Evolutionary conservation across 1,284 basidiomycete species (phyloP).

Genomic region (Tilletia walkeri): DNA sequence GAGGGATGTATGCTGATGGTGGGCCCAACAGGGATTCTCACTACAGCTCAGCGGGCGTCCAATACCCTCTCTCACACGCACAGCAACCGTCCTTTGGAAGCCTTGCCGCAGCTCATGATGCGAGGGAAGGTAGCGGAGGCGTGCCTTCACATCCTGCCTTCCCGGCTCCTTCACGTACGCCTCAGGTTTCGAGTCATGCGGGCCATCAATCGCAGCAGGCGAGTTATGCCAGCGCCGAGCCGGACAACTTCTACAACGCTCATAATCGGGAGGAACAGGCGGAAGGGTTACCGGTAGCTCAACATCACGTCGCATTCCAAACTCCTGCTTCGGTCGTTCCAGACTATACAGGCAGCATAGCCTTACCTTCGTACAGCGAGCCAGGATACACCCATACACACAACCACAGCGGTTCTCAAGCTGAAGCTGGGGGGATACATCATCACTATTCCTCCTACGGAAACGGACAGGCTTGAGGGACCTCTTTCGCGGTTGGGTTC

Average conservation of each 20-base stretch:
- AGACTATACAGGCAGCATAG: not conserved
- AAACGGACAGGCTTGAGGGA: no score
- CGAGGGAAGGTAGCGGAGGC: not conserved
- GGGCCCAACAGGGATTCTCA: not conserved
- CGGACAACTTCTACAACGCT: not conserved
- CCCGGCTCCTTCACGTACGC: not conserved
- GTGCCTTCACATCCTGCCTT: not conserved
- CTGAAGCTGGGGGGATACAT: no score
- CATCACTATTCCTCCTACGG: no score
- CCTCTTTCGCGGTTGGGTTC: no score
- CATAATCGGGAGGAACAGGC: not conserved
- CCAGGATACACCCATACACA: not conserved
- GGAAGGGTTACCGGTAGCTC: not conserved
- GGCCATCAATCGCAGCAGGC: not conserved
- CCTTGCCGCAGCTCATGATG: not conserved
- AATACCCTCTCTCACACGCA: not conserved
- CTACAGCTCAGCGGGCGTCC: not conserved
- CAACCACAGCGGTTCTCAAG: no score
- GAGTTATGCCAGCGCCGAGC: not conserved
- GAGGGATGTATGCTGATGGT: not conserved
- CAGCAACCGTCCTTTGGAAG: slow-evolving; percentile 1
- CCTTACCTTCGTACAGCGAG: not conserved
- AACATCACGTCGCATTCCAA: not conserved
- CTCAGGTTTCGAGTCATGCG: not conserved
- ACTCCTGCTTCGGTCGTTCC: not conserved